phyloP scores from a whole-genome alignment of 2,329 filamentous ascomycete species.

The Penicillium sp. region DNA sequence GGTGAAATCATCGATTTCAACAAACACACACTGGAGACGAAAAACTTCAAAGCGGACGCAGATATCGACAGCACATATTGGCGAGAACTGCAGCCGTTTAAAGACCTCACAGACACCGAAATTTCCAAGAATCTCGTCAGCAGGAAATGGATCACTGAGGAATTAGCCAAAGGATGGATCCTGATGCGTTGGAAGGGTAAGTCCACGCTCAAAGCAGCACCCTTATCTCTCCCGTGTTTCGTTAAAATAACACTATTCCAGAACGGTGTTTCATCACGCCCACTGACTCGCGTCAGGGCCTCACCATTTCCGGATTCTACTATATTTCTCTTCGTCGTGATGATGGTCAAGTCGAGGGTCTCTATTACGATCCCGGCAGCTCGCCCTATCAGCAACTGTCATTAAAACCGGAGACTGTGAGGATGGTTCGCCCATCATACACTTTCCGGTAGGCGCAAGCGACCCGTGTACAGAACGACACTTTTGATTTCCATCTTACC shows the following conservation, averaged over 20 bases:
- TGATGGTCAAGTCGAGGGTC: conserved; percentile 45
- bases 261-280: conserved; percentile 49
- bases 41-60: conserved; percentile 44
- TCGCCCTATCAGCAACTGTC: conserved; percentile 48
- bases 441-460: conserved; percentile 33
- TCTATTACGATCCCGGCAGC: conserved; percentile 49
- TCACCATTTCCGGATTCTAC: conserved; percentile 51
- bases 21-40: conserved; percentile 46
- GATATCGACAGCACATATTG: conserved; percentile 48
- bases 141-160: conserved; percentile 42
- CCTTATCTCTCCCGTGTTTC: background rate
- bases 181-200: conserved; percentile 51
- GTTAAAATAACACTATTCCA: conserved; percentile 20
- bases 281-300: conserved; percentile 43
- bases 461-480: background rate
- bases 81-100: conserved; percentile 47
- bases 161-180: conserved; percentile 44
- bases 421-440: conserved; percentile 43
- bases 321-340: conserved; percentile 47
- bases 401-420: conserved; percentile 38
- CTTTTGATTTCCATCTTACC: background rate
- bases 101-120: conserved; percentile 42
- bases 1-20: conserved; percentile 65
- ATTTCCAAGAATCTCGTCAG: conserved; percentile 44
- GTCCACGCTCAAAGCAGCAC: conserved; percentile 4